phyloP scores from a whole-genome alignment of 164 flowering plant species.

The Brasenia schreberi region DNA sequence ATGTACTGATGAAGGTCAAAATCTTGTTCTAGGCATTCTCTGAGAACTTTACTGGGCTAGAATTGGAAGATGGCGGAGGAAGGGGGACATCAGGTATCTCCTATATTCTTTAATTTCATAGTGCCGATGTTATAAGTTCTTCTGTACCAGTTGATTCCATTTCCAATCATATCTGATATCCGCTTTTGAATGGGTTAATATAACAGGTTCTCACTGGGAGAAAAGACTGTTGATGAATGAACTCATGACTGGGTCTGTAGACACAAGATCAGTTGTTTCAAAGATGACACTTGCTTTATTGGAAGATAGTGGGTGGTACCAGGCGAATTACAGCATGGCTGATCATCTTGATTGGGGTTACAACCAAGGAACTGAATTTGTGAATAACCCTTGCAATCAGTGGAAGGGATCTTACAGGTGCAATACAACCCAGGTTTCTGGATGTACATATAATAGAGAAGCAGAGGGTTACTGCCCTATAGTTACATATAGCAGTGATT shows the following conservation, averaged over 20 bases:
- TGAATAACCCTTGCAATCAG: slow-evolving; percentile 78
- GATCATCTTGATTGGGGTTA: slow-evolving; percentile 96
- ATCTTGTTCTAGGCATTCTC: neutral
- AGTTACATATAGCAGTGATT: slow-evolving; percentile 76
- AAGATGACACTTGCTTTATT: slow-evolving; percentile 93
- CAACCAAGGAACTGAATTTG: slow-evolving; percentile 93
- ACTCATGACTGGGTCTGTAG: slow-evolving; percentile 99
- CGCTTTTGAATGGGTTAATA: neutral
- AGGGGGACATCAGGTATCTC: slow-evolving; percentile 91
- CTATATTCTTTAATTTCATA: neutral
- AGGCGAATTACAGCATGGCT: slow-evolving; percentile 94
- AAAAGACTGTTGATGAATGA: slow-evolving; percentile 98
- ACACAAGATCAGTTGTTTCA: slow-evolving; percentile 96
- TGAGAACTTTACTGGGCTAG: slow-evolving; percentile 82
- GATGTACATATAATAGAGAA: slow-evolving; percentile 96
- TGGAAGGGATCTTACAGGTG: slow-evolving; percentile 99
- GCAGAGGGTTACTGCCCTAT: slow-evolving; percentile 99
- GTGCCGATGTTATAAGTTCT: neutral
- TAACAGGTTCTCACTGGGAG: slow-evolving; percentile 99
- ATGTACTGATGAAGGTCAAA: neutral
- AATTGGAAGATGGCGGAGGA: slow-evolving; percentile 98
- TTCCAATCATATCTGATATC: too few relatives aligned
- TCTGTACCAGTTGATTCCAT: neutral
- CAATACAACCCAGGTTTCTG: slow-evolving; percentile 92
- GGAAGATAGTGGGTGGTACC: slow-evolving; percentile 99